A percentile compares a stretch with the other conserved stretches of the same genome.
phyloP scores from a whole-genome alignment of 345 rosid genomes.

The Syzygium aromaticum region DNA sequence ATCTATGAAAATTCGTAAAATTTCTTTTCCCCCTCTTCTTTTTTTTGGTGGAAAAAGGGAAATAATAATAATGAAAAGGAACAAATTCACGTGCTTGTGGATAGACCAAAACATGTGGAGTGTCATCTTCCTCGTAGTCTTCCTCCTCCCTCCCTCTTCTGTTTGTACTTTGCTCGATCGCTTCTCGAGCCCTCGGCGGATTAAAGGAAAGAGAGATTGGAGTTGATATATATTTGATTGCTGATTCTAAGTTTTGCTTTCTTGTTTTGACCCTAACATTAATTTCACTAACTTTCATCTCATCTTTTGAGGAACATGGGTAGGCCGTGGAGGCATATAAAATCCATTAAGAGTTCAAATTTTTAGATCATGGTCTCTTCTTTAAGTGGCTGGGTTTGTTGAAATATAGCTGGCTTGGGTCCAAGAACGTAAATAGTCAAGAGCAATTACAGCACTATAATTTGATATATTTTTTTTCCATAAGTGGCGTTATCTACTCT shows the following conservation, averaged over 20 bases:
- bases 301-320: not conserved
- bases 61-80: not conserved
- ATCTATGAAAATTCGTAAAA: not conserved
- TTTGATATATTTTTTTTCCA: not conserved
- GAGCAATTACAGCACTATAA: not conserved
- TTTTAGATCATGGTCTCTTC: not conserved
- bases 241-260: not conserved
- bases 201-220: not conserved
- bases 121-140: not conserved
- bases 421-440: not conserved
- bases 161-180: not conserved
- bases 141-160: not conserved
- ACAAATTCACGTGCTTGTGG: not conserved
- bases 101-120: not conserved
- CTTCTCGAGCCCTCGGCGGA: not conserved
- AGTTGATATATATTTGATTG: not conserved
- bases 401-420: not conserved
- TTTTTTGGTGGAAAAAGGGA: not conserved
- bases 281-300: not conserved
- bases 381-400: not conserved
- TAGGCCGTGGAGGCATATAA: not conserved
- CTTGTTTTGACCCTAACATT: not conserved
- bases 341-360: not conserved
- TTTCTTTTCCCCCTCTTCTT: accelerated
- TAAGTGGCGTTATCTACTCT: not conserved